Base-by-base conservation (phyloP, 2,329 filamentous ascomycete species). In the Sporothrix globosa region DNA sequence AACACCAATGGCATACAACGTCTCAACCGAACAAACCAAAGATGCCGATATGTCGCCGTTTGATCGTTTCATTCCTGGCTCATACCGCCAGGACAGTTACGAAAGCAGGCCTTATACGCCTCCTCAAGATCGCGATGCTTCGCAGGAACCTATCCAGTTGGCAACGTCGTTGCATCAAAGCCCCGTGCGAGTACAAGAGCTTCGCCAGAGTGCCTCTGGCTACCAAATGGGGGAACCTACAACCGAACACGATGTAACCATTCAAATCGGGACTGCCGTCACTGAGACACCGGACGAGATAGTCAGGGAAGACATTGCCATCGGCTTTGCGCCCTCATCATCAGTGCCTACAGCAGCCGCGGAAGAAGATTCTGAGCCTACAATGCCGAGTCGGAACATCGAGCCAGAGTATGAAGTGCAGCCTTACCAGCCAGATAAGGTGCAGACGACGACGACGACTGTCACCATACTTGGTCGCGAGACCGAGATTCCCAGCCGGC, bases 391-490 rank as follows among this genome's bases (percentile, higher is more conserved):
- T 11, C 60, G 50, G 19, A 27, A 61, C n/a, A 17, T 50, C 5
- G 67, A 61, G 14, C 21, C 73, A 53, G 77, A 78, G 46, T 82
- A 82, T 60, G 80, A 83, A 71, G 78, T 79, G n/a, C 77, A 78
- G 63, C 81, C 82, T 11, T 81, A 79, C 70, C 75, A 75, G 17
- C 77, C 80, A 30, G 75, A 78, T 19, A 75, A 80, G n/a, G 78
- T 81, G 66, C 80, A 82, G 73, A 84, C 84, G 11, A 84, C 84
- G 11, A 84, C 84, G 13, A 84, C 84, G 7, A 84, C 82, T 21
- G 82, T 86, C 67, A 84, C 83, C 5, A 83, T 86, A 54, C 76
- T 87, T 44, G 82, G 83, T 10, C 82, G 82, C 61, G 81, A 83
- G 68, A 79, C 79, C 61, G 81, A 82, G 65, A 30, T 60, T 1